Base-by-base conservation (phyloP, 2,329 filamentous ascomycete species). In the Zasmidium citrigriseum region DNA sequence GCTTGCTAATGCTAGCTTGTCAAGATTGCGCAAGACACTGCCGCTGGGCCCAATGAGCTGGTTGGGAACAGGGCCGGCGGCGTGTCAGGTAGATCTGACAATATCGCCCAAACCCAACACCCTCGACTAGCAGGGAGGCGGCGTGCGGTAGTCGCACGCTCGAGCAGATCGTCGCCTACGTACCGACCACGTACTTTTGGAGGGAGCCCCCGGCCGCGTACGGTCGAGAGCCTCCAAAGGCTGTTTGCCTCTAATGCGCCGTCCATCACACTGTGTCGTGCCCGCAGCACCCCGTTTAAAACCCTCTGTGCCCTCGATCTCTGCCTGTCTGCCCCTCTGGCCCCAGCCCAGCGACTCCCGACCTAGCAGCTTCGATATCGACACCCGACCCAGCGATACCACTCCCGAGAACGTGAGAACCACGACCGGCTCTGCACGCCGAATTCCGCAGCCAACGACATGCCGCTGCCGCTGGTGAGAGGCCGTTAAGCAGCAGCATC, bases 221-320 rank as follows among this genome's bases (percentile, higher is more conserved):
- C 50, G 50, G 29, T 23, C 22, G 50, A 52, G 34, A 44, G 16
- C 2, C 23, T 54, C 18, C 9, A 46, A 45, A 54, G 38, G 41
- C 27, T 29, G 52, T 54, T 41, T 41, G 34, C 7, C 45, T 44
- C 58, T 61, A 57, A 55, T 57, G 58, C 51, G 46, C 34, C 52
- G 12, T 22, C 46, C 45, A 54, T 54, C 46, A 62, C 50, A 44
- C 55, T 38, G 23, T 56, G 46, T 51, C 47, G 27, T 57, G 46
- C 14, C 25, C 52, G 46, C 29, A 18, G 21, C 23, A 45, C 9
- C 22, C 38, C 29, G 38, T n/a, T 54, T 46, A 46, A 51, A 49
- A 51, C 27, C 20, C 29, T 45, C 24, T 21, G 11, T 23, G 27
- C 14, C 49, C 47, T 21, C 38, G 18, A 49, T 46, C 41, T 55